Conservation (phyloP, 2,329 filamentous ascomycete species). For the Alternaria tenuissima region DNA sequence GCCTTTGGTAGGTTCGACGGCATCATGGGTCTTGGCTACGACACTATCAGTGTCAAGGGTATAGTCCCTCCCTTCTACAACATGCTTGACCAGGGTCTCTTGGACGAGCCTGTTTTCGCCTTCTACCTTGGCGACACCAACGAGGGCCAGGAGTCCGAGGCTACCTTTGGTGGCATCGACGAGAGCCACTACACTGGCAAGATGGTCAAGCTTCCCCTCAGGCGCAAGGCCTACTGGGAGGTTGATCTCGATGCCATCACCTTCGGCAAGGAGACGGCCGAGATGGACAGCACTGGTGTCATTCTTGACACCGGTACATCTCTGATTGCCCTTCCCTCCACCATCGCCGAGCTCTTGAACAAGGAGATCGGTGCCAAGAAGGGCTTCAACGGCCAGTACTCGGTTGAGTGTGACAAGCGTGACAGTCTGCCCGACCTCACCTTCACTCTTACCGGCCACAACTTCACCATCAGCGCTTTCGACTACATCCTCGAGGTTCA, state of each 20-base stretch:
- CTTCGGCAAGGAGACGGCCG: constrained; percentile 83
- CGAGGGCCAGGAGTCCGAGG: constrained; percentile 80
- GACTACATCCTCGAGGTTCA: constrained; percentile 98
- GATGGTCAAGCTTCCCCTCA: constrained; percentile 90
- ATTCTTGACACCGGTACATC: constrained; percentile 99
- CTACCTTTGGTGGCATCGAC: constrained; percentile 88
- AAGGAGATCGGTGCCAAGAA: constrained; percentile 98
- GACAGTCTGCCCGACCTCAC: constrained; percentile 86
- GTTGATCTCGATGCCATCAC: constrained; percentile 93
- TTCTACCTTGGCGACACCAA: constrained; percentile 89
- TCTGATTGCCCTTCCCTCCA: constrained; percentile 90
- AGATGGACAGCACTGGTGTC: constrained; percentile 92
- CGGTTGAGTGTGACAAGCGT: constrained; percentile 86
- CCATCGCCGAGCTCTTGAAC: constrained; percentile 95
- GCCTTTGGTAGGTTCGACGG: constrained; percentile 98
- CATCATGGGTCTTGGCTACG: constrained; percentile 92
- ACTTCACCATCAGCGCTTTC: constrained; percentile 87
- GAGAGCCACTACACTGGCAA: constrained; percentile 83
- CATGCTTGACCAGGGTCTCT: constrained; percentile 86
- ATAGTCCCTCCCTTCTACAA: constrained; percentile 97
- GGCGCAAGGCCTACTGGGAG: constrained; percentile 99
- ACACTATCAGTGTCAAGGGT: constrained; percentile 95
- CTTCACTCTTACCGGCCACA: constrained; percentile 88
- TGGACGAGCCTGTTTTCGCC: constrained; percentile 93
- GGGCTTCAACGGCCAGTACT: constrained; percentile 96